Evolutionary conservation across 176 grass and related monocot species (phyloP).

Genomic region (Poa pratensis): DNA sequence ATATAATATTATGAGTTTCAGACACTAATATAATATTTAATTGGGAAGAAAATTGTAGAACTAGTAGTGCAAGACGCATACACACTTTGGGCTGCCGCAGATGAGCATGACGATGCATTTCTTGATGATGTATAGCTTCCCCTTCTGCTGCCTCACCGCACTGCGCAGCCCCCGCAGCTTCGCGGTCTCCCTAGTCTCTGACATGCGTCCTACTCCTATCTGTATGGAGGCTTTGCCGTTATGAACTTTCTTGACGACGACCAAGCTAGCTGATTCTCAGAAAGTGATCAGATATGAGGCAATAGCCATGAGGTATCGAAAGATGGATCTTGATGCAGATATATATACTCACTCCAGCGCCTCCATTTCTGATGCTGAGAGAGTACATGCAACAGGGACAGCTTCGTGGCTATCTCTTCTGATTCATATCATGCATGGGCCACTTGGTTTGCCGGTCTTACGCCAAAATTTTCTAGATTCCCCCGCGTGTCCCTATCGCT

Average conservation of each 20-base stretch:
- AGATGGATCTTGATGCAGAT: constrained; percentile 1
- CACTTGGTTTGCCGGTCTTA: not conserved
- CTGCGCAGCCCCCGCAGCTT: constrained; percentile 55
- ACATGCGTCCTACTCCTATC: constrained; percentile 13
- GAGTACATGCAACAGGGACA: not conserved
- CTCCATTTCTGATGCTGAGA: not conserved
- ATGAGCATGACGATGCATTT: constrained; percentile 73
- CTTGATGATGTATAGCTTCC: constrained; percentile 75
- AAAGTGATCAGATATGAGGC: not conserved
- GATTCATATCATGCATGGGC: not conserved
- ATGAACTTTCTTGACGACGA: not conserved
- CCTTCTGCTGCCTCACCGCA: constrained; percentile 64
- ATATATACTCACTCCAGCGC: not conserved
- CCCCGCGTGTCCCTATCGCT: no score
- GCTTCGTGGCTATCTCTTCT: not conserved
- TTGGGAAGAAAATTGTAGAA: not conserved
- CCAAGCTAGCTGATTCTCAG: not conserved
- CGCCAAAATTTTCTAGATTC: not conserved
- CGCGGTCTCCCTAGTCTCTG: constrained; percentile 1
- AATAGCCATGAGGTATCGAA: not conserved
- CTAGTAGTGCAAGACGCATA: constrained; percentile 7
- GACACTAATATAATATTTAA: not conserved
- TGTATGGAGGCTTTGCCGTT: not conserved
- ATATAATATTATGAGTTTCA: not conserved
- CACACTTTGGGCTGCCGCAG: constrained; percentile 58